These are phyloP conservation scores for Begonia peltatifolia DNA, from an alignment of 306 rosid species.

Conservation along the genomic window DNA sequence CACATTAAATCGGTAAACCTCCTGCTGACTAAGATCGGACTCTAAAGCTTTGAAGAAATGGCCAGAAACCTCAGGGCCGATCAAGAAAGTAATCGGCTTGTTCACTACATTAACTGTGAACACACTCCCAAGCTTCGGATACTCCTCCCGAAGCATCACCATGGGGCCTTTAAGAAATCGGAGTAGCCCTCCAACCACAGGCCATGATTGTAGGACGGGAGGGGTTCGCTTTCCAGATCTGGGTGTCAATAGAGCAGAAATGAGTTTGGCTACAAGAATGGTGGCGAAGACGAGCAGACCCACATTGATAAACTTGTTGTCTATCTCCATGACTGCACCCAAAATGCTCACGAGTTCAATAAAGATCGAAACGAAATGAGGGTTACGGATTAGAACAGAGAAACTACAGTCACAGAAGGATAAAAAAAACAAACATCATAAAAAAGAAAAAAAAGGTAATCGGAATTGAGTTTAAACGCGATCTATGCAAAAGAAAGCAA, in stretches of 20 bases:
- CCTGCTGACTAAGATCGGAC: conserved; percentile 88
- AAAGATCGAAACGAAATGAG: not conserved
- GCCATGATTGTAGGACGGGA: conserved; percentile 39
- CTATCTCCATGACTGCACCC: conserved; percentile 17
- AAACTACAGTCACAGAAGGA: not conserved
- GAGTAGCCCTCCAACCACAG: conserved; percentile 48
- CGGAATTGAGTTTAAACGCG: not conserved
- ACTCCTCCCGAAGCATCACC: conserved; percentile 63
- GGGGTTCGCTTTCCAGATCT: conserved; percentile 52
- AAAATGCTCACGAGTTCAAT: not conserved
- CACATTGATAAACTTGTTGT: conserved; percentile 29
- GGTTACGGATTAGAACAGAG: no score
- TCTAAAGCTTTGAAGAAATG: conserved; percentile 85
- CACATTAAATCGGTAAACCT: conserved; percentile 87
- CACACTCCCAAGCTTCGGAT: conserved; percentile 75
- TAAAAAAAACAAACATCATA: not conserved
- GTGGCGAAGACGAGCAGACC: conserved; percentile 49
- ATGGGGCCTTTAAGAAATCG: conserved; percentile 79
- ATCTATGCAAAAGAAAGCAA: not conserved
- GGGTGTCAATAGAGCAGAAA: conserved; percentile 34
- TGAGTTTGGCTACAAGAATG: conserved; percentile 40
- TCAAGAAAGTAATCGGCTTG: conserved; percentile 64
- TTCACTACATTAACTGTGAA: conserved; percentile 58
- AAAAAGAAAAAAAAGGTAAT: not conserved
- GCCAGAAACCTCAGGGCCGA: conserved; percentile 89